Conservation (phyloP, 495 filamentous ascomycete species). For the Penicillium desertorum region DNA sequence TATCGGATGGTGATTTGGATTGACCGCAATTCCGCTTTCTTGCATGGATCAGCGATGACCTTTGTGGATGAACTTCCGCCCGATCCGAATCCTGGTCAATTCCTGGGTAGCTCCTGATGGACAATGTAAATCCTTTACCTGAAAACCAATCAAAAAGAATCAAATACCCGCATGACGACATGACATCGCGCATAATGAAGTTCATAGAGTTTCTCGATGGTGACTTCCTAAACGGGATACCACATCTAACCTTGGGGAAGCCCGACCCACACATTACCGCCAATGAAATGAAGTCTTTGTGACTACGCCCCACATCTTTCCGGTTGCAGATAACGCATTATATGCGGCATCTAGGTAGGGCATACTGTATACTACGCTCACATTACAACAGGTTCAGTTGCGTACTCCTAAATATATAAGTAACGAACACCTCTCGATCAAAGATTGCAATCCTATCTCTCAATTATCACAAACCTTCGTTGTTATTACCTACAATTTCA, state of each 20-base stretch:
- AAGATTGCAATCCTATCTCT: too few relatives aligned
- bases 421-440: too few relatives aligned
- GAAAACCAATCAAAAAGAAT: too few relatives aligned
- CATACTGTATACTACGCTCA: too few relatives aligned
- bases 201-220: too few relatives aligned
- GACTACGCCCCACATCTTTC: background rate
- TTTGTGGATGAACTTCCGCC: constrained; percentile 15
- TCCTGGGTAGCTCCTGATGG: constrained; percentile 27
- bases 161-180: too few relatives aligned
- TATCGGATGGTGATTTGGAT: constrained; percentile 47
- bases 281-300: background rate
- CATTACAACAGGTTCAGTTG: too few relatives aligned
- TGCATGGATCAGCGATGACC: constrained; percentile 25
- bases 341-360: background rate
- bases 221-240: constrained; percentile 14
- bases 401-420: too few relatives aligned
- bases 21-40: constrained; percentile 42
- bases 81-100: constrained; percentile 34
- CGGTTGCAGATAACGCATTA: constrained; percentile 9
- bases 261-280: background rate
- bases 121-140: too few relatives aligned
- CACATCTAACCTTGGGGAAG: background rate
- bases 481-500: too few relatives aligned
- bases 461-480: too few relatives aligned
- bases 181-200: too few relatives aligned